phyloP scores from a whole-genome alignment of 2,329 filamentous ascomycete genomes.

The Xylaria sp. region DNA sequence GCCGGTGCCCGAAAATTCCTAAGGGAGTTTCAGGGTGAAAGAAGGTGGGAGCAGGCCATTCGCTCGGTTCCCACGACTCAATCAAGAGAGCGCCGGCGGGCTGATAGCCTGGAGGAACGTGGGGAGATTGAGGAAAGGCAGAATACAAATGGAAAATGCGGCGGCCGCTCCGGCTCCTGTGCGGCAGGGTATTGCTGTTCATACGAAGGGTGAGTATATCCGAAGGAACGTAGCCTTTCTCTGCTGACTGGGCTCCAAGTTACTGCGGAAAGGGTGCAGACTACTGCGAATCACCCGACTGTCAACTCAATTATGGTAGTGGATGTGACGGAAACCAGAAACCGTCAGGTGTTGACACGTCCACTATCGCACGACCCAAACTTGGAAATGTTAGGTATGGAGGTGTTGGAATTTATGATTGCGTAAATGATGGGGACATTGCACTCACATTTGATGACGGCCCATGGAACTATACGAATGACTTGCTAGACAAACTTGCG shows the following conservation, averaged over 20 bases:
- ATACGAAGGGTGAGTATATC: constrained; percentile 44
- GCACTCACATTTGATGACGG: constrained; percentile 73
- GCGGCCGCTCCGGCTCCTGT: constrained; percentile 42
- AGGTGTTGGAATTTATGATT: constrained; percentile 61
- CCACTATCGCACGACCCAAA: constrained; percentile 56
- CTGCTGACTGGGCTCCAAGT: constrained; percentile 39
- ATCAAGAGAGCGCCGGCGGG: constrained; percentile 19
- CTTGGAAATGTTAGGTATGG: constrained; percentile 58
- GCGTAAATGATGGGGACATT: constrained; percentile 62
- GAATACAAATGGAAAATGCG: constrained; percentile 43
- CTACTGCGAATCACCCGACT: constrained; percentile 48
- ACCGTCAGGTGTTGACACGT: constrained; percentile 57
- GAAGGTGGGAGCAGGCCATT: constrained; percentile 39
- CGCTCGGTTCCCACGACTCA: constrained; percentile 25
- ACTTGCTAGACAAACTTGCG: constrained; percentile 63
- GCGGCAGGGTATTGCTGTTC: constrained; percentile 48
- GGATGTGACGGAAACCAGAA: constrained; percentile 59
- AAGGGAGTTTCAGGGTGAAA: constrained; percentile 41
- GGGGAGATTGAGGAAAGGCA: constrained; percentile 41
- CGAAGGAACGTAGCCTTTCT: neutral
- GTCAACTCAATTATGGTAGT: constrained; percentile 55
- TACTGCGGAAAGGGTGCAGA: constrained; percentile 44
- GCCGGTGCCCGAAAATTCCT: constrained; percentile 45
- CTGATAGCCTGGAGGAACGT: constrained; percentile 30
- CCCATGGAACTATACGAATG: constrained; percentile 66